Base-by-base conservation (phyloP, 2,329 filamentous ascomycete genomes). In the Dactylellina leptospora region DNA sequence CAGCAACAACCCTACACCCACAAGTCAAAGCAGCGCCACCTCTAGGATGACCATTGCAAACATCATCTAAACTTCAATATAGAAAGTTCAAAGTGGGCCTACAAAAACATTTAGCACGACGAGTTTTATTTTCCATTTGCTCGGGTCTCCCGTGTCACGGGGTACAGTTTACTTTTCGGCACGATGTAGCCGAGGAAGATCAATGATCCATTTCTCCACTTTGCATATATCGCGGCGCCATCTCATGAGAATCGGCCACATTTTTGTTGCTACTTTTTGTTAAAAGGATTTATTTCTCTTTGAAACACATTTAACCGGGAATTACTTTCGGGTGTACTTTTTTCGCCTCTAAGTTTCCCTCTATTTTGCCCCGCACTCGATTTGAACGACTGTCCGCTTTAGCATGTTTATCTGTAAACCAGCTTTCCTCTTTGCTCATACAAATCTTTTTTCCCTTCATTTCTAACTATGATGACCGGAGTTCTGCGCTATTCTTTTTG, bases 231-330 rank as follows among this genome's bases (percentile, higher is more conserved):
- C 68, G 40, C 59, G 51, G 59, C 68, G 58, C 66, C 44, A 58
- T 54, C 38, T 62, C 36, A 60, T 60, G 62, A 47, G 50, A 59
- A 51, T 60, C 59, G 54, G 54, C 68, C 36, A 58, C 53, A 22
- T n/a, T 40, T 45, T 40, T 50, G 36, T 54, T 72, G 53, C 59
- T 60, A 13, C 23, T 38, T 58, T 50, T 58, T 54, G 40, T 64
- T 30, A 51, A 38, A n/a, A n/a, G n/a, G n/a, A 54, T 18, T 54
- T 58, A 18, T 58, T 53, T 28, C 45, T 45, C n/a, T 54, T 54
- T 72, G 68, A 72, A 64, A 72, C 59, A 64, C 59, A 72, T 72
- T 72, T 72, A 72, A 72, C 68, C 68, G 68, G 68, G 59, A 59
- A 71, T 22, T 60, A 36, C 53, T 38, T 44, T 63, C 20, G 45